Conservation (phyloP, 805 yeast genomes). For the Ogataea pilisensis region DNA sequence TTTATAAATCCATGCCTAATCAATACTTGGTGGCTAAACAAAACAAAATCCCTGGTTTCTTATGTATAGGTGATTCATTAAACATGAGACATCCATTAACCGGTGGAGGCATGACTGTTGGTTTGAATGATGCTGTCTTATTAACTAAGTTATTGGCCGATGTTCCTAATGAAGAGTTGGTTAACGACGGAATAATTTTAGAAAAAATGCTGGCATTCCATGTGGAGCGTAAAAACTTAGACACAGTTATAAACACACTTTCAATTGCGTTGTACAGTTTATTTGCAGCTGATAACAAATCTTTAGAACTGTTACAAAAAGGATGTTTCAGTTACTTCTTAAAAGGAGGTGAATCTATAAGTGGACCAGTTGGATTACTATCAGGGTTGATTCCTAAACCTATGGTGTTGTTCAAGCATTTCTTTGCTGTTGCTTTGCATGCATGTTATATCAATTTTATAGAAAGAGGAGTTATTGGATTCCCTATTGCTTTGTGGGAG, state of each 20-base stretch:
- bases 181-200: constrained; percentile 52
- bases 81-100: constrained; percentile 98
- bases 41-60: constrained; percentile 68
- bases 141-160: constrained; percentile 62
- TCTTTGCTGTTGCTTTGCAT: constrained; percentile 86
- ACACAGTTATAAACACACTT: constrained; percentile 81
- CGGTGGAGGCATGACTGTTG: constrained; percentile 99
- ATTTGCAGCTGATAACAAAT: constrained; percentile 77
- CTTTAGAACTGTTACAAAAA: constrained; percentile 65
- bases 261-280: constrained; percentile 86
- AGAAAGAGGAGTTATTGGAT: constrained; percentile 58
- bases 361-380: constrained; percentile 77
- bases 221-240: constrained; percentile 69
- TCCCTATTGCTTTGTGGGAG: constrained; percentile 70
- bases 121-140: constrained; percentile 76
- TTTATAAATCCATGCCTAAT: constrained; percentile 87
- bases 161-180: constrained; percentile 47
- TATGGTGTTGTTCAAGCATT: constrained; percentile 70
- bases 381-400: constrained; percentile 82
- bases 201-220: constrained; percentile 66
- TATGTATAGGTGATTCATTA: constrained; percentile 87
- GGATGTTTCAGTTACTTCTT: constrained; percentile 89
- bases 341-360: constrained; percentile 76
- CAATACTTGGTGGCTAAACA: constrained; percentile 78
- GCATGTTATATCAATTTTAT: constrained; percentile 66